phyloP scores from a whole-genome alignment of 129 eudicot genomes.

The Arctium minus region DNA sequence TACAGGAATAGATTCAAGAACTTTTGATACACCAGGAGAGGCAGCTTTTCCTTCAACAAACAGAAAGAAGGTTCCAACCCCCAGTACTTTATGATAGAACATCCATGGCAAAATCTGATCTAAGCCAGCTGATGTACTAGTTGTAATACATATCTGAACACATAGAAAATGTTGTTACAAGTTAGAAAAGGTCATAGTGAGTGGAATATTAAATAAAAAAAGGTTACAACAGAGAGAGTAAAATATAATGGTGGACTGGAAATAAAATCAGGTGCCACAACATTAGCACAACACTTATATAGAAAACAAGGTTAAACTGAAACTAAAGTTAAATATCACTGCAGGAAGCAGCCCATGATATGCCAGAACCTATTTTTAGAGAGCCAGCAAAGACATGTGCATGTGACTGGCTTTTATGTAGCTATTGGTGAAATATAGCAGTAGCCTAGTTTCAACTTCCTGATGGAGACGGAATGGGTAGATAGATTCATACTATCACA shows the following conservation, averaged over 20 bases:
- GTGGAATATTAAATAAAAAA: neutral
- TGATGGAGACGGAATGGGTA: neutral
- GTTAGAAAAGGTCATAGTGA: conserved; percentile 9
- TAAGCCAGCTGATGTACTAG: conserved; percentile 86
- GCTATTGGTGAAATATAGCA: neutral
- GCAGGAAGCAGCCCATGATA: too few species aligned
- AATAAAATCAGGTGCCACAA: too few species aligned
- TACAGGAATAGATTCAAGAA: conserved; percentile 88
- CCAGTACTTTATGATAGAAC: conserved; percentile 92
- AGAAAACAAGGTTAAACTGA: too few species aligned
- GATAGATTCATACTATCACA: neutral
- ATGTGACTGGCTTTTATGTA: too few species aligned
- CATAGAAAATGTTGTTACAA: conserved; percentile 6
- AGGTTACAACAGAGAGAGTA: neutral
- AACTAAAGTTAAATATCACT: too few species aligned
- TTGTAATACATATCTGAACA: conserved; percentile 59
- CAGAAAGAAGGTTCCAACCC: conserved; percentile 78
- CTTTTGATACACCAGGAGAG: conserved; percentile 75
- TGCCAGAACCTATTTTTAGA: too few species aligned
- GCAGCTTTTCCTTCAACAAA: conserved; percentile 99
- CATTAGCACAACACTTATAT: too few species aligned
- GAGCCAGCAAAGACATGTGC: too few species aligned
- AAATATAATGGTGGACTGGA: neutral
- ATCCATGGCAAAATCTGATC: conserved; percentile 97
- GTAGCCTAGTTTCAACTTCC: neutral